Percentiles rank a stretch among this genome's conserved stretches.
phyloP scores from a whole-genome alignment of 2,329 filamentous ascomycete species.

The Alternaria novae-zelandiae region DNA sequence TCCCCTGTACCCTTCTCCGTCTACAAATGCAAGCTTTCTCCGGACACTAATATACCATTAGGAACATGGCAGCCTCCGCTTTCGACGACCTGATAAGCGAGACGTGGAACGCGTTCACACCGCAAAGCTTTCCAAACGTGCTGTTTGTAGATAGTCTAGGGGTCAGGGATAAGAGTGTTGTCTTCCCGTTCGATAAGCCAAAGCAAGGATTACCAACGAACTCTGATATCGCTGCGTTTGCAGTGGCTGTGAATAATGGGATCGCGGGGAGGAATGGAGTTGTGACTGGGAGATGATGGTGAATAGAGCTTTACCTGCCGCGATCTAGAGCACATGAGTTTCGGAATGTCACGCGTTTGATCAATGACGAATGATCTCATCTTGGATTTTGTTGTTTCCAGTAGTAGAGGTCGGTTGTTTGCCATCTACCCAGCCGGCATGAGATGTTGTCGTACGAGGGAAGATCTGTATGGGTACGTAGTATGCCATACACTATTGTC shows the following conservation, averaged over 20 bases:
- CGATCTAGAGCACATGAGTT: background rate
- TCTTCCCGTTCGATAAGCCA: slow-evolving; percentile 39
- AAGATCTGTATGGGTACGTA: background rate
- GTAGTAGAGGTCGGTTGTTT: too few species aligned
- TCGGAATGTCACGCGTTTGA: background rate
- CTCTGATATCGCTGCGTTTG: slow-evolving; percentile 40
- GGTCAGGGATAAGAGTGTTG: slow-evolving; percentile 39
- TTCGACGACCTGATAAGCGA: slow-evolving; percentile 43
- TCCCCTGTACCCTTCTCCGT: background rate
- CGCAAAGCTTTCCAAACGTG: slow-evolving; percentile 45
- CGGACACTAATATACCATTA: background rate
- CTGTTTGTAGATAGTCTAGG: slow-evolving; percentile 45
- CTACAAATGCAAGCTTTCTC: background rate
- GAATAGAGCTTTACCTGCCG: too few species aligned
- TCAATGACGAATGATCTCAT: background rate
- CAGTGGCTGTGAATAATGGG: slow-evolving; percentile 47
- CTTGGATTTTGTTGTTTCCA: too few species aligned
- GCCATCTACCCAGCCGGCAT: background rate
- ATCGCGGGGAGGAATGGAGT: slow-evolving; percentile 38
- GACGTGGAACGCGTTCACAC: slow-evolving; percentile 43
- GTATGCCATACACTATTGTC: background rate
- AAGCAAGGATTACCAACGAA: slow-evolving; percentile 25
- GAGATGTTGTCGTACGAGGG: too few species aligned
- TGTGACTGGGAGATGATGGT: slow-evolving; percentile 28
- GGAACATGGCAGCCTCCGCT: slow-evolving; percentile 36